Percentiles rank a stretch among this genome's conserved stretches.
Evolutionary conservation across 2,329 filamentous ascomycete genomes (phyloP).

Genomic region (Apiospora aurea): DNA sequence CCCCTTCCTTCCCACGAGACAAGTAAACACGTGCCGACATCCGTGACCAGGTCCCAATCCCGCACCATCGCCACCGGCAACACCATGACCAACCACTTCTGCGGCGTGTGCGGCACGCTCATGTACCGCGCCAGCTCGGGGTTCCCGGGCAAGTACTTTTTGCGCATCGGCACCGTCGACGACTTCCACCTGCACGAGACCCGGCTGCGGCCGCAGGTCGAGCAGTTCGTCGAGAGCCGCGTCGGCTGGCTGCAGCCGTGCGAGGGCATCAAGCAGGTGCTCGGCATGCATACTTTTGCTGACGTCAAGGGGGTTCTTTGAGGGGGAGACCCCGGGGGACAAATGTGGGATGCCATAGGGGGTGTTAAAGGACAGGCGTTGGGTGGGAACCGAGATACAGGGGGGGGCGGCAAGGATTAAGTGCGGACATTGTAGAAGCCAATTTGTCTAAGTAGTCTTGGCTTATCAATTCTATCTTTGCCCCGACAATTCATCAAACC

Average conservation of each 20-base stretch:
- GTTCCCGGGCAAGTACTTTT: constrained; percentile 54
- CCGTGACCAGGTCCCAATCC: constrained; percentile 40
- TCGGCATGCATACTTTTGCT: constrained; percentile 32
- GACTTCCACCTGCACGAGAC: constrained; percentile 65
- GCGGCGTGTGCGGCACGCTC: constrained; percentile 63
- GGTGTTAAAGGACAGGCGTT: neutral
- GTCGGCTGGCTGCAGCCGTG: constrained; percentile 54
- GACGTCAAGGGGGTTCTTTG: constrained; percentile 9
- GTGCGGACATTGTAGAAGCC: no score
- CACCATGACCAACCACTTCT: constrained; percentile 69
- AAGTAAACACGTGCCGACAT: neutral
- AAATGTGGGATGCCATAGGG: neutral
- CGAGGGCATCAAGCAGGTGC: constrained; percentile 44
- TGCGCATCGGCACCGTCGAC: constrained; percentile 67
- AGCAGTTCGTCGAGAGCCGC: constrained; percentile 60
- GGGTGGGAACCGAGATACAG: no score
- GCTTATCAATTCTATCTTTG: neutral
- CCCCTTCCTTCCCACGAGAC: no score
- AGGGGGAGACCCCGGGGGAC: neutral
- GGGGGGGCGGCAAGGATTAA: no score
- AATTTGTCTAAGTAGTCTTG: neutral
- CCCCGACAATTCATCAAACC: neutral
- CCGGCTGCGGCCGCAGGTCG: constrained; percentile 59
- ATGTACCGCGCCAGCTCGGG: constrained; percentile 61
- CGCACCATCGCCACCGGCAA: constrained; percentile 55